Evolutionary conservation across 352 stramenopile species (phyloP), one percentile per base, ranked within the genome.

Genomic region (Globisporangium paddicum): DNA sequence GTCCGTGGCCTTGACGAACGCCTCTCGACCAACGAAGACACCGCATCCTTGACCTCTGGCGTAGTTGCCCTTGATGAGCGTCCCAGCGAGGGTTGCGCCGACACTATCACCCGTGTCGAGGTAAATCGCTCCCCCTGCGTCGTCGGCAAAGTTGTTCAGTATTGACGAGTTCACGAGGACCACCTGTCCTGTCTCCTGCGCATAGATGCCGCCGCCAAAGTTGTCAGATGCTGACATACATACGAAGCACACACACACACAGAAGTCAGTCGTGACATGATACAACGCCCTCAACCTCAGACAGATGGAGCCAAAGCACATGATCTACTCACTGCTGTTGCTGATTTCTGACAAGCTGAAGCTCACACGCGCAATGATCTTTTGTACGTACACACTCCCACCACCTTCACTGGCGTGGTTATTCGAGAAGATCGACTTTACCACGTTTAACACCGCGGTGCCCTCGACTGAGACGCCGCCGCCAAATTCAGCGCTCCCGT

Each of bases 61-160:
- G 6, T 73, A 44, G 49, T 89, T 87, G 14, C 51, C 52, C 10
- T 59, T 62, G 6, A 89, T 49, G 0, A 52, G 16, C 1, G 65
- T 66, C 0, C 58, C 28, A 10, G 74, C 62, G 10, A 89, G 32
- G 2, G 58, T 73, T 1, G 62, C 77, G 8, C 60, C 21, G 10
- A 82, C 76, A 34, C 59, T 41, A 11, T 82, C 67, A 2, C 79
- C 79, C 0, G 75, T 86, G 37, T 87, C 73, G 7, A 89, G 19
- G 44, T 67, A 89, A 37, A 89, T 60, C 1, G 66, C 79, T 2
- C 79, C 79, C 10, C 79, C 79, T 0, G 77, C 80, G 50, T 87
- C 79, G 40, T 89, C 79, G 0, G 79, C 79, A 18, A 58, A 55
- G 46, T 89, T 89, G 38, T 74, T 58, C 1, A 60, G 62, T 10